These are phyloP conservation scores for Cercospora janseana DNA, from an alignment of 2,329 filamentous ascomycete genomes.

Conservation along the genomic window DNA sequence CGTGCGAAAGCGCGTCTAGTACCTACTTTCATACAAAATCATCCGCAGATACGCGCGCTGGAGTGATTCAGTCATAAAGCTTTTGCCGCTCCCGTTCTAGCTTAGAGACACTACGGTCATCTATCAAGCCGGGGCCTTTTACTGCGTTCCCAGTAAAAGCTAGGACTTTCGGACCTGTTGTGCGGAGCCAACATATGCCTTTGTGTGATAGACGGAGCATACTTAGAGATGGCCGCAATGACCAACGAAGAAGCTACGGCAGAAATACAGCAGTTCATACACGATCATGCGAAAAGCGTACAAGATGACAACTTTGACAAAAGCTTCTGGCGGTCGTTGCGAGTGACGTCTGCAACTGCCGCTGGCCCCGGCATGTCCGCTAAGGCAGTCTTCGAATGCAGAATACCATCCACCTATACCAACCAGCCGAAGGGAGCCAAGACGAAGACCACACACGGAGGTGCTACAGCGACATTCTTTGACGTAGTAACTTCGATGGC, in stretches of 20 bases:
- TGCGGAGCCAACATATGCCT: too few relatives aligned
- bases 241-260: not conserved
- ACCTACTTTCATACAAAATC: too few relatives aligned
- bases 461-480: constrained; percentile 54
- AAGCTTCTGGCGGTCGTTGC: constrained; percentile 13
- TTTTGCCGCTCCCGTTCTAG: too few relatives aligned
- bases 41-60: too few relatives aligned
- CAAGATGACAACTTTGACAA: constrained; percentile 23
- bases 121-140: too few relatives aligned
- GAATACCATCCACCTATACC: constrained; percentile 20
- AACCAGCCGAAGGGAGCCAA: constrained; percentile 19
- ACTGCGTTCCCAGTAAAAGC: too few relatives aligned
- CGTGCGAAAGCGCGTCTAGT: too few relatives aligned
- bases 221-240: not conserved
- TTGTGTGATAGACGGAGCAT: not conserved
- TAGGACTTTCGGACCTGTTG: too few relatives aligned
- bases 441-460: constrained; percentile 32
- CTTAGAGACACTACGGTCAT: too few relatives aligned
- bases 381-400: constrained; percentile 19
- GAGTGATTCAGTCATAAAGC: too few relatives aligned
- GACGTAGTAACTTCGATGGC: constrained; percentile 51
- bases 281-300: constrained; percentile 13
- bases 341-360: constrained; percentile 11
- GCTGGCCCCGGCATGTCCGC: constrained; percentile 13
- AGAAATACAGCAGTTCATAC: not conserved